A percentile compares a stretch with the other conserved stretches of the same genome.
Evolutionary conservation across 192 early-diverging fungal genomes (phyloP).

Genomic region (Phycomyces nitens): DNA sequence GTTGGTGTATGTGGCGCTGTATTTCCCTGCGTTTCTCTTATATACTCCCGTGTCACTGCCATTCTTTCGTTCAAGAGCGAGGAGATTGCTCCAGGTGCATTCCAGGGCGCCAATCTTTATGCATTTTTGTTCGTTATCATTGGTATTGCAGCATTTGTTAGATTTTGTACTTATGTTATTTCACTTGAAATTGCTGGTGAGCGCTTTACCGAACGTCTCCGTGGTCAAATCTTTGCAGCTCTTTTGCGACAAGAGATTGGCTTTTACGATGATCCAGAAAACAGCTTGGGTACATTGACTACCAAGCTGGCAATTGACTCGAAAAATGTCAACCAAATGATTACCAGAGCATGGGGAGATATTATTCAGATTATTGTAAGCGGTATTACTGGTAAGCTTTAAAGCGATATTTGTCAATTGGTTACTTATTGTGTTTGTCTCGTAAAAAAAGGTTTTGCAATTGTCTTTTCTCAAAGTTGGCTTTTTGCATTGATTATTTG

Average conservation of each 20-base stretch:
- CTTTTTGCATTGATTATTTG: slow-evolving; percentile 77
- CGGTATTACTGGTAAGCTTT: slow-evolving; percentile 21
- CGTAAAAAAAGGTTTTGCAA: slow-evolving; percentile 17
- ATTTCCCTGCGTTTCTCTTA: slow-evolving; percentile 72
- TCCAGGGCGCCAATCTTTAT: slow-evolving; percentile 30
- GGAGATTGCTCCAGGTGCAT: slow-evolving; percentile 22
- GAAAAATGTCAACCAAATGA: slow-evolving; percentile 45
- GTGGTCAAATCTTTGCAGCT: slow-evolving; percentile 52
- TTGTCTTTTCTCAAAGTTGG: slow-evolving; percentile 79
- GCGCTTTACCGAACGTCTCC: slow-evolving; percentile 20
- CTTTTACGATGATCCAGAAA: slow-evolving; percentile 78
- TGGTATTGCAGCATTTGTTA: slow-evolving; percentile 18
- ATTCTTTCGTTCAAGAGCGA: slow-evolving; percentile 27
- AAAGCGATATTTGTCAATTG: neutral
- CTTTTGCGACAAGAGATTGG: slow-evolving; percentile 82
- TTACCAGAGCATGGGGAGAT: slow-evolving; percentile 50
- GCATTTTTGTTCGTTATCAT: slow-evolving; percentile 30
- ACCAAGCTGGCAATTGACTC: slow-evolving; percentile 82
- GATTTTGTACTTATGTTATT: slow-evolving; percentile 10
- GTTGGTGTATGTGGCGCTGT: slow-evolving; percentile 59
- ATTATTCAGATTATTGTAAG: slow-evolving; percentile 32
- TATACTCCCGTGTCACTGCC: slow-evolving; percentile 44
- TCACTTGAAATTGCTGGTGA: slow-evolving; percentile 30
- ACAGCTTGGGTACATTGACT: slow-evolving; percentile 75
- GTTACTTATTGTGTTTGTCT: neutral